phyloP scores from a whole-genome alignment of 345 rosid genomes.

The Sisymbrium irio region DNA sequence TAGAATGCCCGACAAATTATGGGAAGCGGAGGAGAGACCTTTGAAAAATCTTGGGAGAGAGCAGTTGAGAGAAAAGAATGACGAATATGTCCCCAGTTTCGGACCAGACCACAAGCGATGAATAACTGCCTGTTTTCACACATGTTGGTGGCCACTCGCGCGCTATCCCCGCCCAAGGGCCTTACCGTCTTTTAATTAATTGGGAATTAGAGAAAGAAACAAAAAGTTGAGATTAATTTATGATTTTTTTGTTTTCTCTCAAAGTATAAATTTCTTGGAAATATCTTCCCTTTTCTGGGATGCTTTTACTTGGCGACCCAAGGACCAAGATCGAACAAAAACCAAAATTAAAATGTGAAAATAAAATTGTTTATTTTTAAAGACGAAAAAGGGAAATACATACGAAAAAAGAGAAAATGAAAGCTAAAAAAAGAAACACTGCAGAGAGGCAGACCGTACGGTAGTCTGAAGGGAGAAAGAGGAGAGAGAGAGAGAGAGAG shows the following conservation, averaged over 20 bases:
- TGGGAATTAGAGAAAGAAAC: neutral
- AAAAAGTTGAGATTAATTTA: neutral
- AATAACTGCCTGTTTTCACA: neutral
- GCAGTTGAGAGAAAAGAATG: neutral
- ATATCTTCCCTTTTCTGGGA: slow-evolving; percentile 19
- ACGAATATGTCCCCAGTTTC: slow-evolving; percentile 12
- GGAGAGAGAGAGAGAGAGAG: slow-evolving; percentile 25
- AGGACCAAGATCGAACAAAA: slow-evolving; percentile 10
- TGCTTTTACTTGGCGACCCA: slow-evolving; percentile 22
- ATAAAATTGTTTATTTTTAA: neutral
- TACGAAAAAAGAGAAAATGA: neutral
- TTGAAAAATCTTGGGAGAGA: no score
- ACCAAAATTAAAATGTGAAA: neutral
- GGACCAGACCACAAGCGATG: slow-evolving; percentile 8
- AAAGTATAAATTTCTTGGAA: slow-evolving; percentile 11
- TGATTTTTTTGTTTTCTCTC: neutral
- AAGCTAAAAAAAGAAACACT: slow-evolving; percentile 27
- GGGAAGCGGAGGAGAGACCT: no score
- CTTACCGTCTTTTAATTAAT: neutral
- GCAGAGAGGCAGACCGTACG: slow-evolving; percentile 39
- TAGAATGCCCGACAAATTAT: no score
- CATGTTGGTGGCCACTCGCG: slow-evolving; percentile 30
- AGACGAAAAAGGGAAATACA: no score
- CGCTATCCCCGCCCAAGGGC: slow-evolving; percentile 18
- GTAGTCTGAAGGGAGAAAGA: slow-evolving; percentile 33